phyloP scores from a whole-genome alignment of 768 basidiomycete genomes.

The Hypsizygus marmoreus region DNA sequence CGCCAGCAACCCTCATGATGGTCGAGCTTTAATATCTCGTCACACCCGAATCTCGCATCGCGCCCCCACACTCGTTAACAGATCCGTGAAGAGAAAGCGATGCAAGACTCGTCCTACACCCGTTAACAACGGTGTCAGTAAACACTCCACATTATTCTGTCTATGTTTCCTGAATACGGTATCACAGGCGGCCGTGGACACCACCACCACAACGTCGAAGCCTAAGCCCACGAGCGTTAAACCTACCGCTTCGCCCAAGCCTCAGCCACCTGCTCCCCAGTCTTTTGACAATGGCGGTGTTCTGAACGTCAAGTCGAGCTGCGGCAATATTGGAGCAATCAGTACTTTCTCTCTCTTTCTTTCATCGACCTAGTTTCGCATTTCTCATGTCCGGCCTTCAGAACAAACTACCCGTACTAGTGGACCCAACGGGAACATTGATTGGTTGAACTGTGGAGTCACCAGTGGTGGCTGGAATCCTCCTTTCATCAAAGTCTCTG shows the following conservation, averaged over 20 bases:
- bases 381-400: constrained; percentile 25
- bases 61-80: constrained; percentile 13
- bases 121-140: constrained; percentile 4
- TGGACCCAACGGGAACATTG: constrained; percentile 73
- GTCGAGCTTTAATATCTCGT: constrained; percentile 29
- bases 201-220: constrained; percentile 4
- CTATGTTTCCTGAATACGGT: not conserved
- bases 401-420: constrained; percentile 47
- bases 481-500: constrained; percentile 54
- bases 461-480: constrained; percentile 69
- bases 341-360: constrained; percentile 31
- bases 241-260: constrained; percentile 6
- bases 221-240: constrained; percentile 16
- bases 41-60: constrained; percentile 39
- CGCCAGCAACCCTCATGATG: constrained; percentile 33
- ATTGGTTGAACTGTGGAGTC: constrained; percentile 82
- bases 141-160: not conserved
- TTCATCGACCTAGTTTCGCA: not conserved
- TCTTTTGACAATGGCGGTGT: constrained; percentile 22
- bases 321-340: constrained; percentile 54
- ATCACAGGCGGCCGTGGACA: not conserved
- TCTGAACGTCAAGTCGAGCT: constrained; percentile 40
- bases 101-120: constrained; percentile 19
- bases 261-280: constrained; percentile 11
- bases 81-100: constrained; percentile 13